Conservation (phyloP, 176 grass and related monocot genomes). For the Elaeis guineensis region DNA sequence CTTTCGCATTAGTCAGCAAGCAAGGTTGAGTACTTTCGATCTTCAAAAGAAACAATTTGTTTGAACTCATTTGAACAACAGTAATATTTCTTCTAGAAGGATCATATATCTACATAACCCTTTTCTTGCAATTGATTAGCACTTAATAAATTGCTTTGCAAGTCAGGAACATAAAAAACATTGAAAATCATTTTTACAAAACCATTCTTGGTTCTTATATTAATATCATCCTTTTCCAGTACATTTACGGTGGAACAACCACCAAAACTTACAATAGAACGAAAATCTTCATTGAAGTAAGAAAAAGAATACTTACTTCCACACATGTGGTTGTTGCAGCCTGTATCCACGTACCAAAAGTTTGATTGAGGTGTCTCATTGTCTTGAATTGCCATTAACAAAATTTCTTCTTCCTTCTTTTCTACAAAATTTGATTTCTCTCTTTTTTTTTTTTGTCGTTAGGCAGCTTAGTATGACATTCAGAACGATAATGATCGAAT, state of each 20-base stretch:
- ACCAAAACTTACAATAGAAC: neutral
- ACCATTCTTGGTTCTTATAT: neutral
- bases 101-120: neutral
- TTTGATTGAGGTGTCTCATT: neutral
- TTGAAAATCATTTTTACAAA: neutral
- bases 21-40: neutral
- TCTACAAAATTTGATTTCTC: neutral
- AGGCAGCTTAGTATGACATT: neutral
- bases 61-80: too few relatives aligned
- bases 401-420: neutral
- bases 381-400: neutral
- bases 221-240: neutral
- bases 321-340: neutral
- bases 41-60: neutral
- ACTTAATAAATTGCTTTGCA: neutral
- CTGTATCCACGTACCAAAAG: neutral
- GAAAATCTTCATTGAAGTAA: neutral
- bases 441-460: neutral
- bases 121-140: neutral
- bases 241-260: neutral
- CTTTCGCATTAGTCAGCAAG: neutral
- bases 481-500: neutral
- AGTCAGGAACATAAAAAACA: conserved; percentile 2
- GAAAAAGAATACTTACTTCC: neutral
- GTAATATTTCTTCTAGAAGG: neutral